phyloP scores from a whole-genome alignment of 805 yeast species.

The Cyberlindnera misumaiensis region DNA sequence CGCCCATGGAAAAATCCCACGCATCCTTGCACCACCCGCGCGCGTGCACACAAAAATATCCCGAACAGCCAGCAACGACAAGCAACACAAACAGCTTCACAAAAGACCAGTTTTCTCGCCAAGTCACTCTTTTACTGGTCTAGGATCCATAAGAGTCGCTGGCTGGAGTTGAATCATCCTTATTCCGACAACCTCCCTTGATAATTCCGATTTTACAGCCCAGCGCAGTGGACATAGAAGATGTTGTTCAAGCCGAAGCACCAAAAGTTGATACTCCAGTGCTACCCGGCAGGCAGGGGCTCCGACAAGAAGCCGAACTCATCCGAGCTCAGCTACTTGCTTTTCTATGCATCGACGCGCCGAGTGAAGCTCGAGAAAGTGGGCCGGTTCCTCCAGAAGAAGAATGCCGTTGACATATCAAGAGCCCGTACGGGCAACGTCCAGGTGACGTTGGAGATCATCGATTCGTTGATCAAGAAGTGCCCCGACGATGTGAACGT shows the following conservation, averaged over 20 bases:
- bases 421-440: slow-evolving; percentile 70
- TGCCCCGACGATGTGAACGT: slow-evolving; percentile 82
- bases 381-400: slow-evolving; percentile 56
- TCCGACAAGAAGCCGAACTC: slow-evolving; percentile 88
- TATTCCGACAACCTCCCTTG: too few relatives aligned
- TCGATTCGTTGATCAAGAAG: slow-evolving; percentile 60
- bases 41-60: background rate
- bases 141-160: too few relatives aligned
- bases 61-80: background rate
- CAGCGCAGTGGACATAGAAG: slow-evolving; percentile 3
- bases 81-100: background rate
- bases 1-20: too few relatives aligned
- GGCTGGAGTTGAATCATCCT: too few relatives aligned
- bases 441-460: slow-evolving; percentile 70
- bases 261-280: slow-evolving; percentile 81
- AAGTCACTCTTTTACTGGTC: too few relatives aligned
- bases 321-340: slow-evolving; percentile 79
- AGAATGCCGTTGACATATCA: slow-evolving; percentile 52
- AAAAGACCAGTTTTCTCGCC: too few relatives aligned
- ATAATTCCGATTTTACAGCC: background rate
- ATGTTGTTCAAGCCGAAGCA: slow-evolving; percentile 66
- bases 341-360: slow-evolving; percentile 87
- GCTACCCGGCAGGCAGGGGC: slow-evolving; percentile 87
- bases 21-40: too few relatives aligned
- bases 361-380: slow-evolving; percentile 87